These are phyloP conservation scores for Salix dunnii DNA, from an alignment of 345 rosid genomes.

Conservation along the genomic window DNA sequence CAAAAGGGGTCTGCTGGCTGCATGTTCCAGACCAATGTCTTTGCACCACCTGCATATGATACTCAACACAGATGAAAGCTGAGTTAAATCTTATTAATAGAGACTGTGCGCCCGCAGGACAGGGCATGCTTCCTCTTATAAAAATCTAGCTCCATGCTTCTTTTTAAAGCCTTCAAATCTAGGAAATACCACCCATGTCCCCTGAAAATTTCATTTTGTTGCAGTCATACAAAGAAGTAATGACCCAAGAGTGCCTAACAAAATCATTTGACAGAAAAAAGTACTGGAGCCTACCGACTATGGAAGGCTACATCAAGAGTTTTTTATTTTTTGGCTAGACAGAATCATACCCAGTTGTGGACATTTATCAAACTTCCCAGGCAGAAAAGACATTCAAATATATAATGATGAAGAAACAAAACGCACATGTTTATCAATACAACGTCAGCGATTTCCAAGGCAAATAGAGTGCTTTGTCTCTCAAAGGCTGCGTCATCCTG, in stretches of 20 bases:
- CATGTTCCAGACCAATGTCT: conserved; percentile 38
- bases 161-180: too few relatives aligned
- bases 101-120: not conserved
- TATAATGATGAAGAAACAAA: not conserved
- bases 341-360: not conserved
- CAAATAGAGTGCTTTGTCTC: conserved; percentile 75
- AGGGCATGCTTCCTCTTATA: not conserved
- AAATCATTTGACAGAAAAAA: too few relatives aligned
- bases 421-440: conserved; percentile 74
- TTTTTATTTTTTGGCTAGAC: too few relatives aligned
- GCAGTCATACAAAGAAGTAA: too few relatives aligned
- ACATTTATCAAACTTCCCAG: not conserved
- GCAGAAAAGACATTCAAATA: not conserved
- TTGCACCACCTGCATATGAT: conserved; percentile 68
- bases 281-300: not conserved
- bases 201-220: too few relatives aligned
- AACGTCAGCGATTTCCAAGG: conserved; percentile 69
- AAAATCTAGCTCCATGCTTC: too few relatives aligned
- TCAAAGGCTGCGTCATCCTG: conserved; percentile 82
- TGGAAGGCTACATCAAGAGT: too few relatives aligned
- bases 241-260: not conserved
- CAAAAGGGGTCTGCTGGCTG: conserved; percentile 37
- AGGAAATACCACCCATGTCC: too few relatives aligned
- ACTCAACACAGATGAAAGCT: conserved; percentile 13
- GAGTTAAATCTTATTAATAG: not conserved